Evolutionary conservation across 179 eudicot genomes (phyloP).

Genomic region (Heliamphora pulchella): DNA sequence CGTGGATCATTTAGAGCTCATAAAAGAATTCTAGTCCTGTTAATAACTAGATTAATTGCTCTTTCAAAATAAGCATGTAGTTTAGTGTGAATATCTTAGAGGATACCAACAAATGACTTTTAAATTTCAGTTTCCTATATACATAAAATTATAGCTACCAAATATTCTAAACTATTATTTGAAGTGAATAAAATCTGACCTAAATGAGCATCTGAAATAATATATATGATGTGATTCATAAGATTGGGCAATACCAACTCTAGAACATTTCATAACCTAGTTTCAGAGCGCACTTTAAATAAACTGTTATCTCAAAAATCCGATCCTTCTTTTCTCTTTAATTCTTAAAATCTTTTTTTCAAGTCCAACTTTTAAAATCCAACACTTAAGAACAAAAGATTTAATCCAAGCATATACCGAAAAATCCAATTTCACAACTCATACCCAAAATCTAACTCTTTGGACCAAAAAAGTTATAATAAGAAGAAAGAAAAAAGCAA

Average conservation of each 20-base stretch:
- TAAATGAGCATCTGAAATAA: background rate
- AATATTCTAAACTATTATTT: background rate
- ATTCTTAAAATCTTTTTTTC: background rate
- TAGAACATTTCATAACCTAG: too few species aligned
- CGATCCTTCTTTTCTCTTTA: background rate
- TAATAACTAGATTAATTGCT: background rate
- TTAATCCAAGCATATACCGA: too few species aligned
- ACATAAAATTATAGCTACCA: background rate
- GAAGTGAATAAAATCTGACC: background rate
- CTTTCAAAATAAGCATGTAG: background rate
- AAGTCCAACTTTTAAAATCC: too few species aligned
- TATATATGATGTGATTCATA: background rate
- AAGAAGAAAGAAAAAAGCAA: too few species aligned
- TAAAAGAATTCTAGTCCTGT: background rate
- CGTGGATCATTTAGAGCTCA: background rate
- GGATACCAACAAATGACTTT: background rate
- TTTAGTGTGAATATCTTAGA: too few species aligned
- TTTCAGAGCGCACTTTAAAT: background rate
- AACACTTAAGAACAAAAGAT: too few species aligned
- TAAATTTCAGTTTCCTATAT: background rate
- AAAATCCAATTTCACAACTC: too few species aligned
- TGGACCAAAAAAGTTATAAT: too few species aligned
- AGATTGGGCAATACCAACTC: too few species aligned
- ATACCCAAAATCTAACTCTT: too few species aligned
- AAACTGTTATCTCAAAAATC: background rate